phyloP scores from a whole-genome alignment of 495 filamentous ascomycete species.

The Astrocystis sublimbata region DNA sequence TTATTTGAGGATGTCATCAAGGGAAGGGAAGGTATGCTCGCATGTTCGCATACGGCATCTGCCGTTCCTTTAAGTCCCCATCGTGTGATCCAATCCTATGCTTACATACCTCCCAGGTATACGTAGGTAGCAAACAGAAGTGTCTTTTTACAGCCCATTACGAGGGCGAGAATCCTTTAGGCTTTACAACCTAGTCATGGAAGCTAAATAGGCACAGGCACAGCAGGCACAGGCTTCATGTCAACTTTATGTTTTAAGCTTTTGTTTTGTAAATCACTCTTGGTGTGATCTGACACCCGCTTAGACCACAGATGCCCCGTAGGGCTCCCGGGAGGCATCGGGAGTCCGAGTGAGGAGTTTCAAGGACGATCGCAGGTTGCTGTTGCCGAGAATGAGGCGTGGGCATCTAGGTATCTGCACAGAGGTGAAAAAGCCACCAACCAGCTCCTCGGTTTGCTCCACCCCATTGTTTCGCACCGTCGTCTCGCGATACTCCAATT shows the following conservation, averaged over 20 bases:
- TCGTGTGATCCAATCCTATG: too few relatives aligned
- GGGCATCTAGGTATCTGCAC: background rate
- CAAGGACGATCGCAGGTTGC: constrained; percentile 1
- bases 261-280: background rate
- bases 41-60: too few relatives aligned
- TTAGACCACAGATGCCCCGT: background rate
- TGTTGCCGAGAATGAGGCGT: background rate
- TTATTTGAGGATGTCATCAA: too few relatives aligned
- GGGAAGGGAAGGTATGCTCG: too few relatives aligned
- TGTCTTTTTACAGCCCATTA: too few relatives aligned
- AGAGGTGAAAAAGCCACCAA: background rate
- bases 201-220: too few relatives aligned
- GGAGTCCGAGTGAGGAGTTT: background rate
- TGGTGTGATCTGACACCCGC: constrained; percentile 10
- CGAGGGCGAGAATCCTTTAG: too few relatives aligned
- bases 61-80: too few relatives aligned
- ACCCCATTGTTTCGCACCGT: background rate
- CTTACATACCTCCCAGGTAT: too few relatives aligned
- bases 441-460: background rate
- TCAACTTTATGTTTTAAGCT: background rate
- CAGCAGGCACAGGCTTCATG: background rate
- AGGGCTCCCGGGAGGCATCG: background rate
- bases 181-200: too few relatives aligned
- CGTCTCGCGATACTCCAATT: background rate
- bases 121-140: too few relatives aligned